Conservation (phyloP, 257 asterid genomes). For the Solanum gracilifrons region DNA sequence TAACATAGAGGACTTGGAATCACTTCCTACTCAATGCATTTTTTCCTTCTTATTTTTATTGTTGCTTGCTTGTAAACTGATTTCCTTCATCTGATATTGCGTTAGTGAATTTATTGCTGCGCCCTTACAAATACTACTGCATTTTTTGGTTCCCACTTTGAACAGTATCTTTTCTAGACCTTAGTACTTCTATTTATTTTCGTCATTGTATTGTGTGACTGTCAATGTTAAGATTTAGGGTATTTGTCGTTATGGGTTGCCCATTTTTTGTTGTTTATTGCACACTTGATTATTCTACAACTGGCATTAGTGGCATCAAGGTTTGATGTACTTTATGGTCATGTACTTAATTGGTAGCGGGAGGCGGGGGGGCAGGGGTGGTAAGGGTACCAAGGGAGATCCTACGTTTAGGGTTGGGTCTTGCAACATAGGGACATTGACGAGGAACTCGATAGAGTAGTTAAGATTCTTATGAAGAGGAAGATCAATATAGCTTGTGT, state of each 20-base stretch:
- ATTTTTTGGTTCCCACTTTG: neutral
- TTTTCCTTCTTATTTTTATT: neutral
- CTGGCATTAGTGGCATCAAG: neutral
- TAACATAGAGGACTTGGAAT: neutral
- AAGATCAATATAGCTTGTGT: neutral
- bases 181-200: neutral
- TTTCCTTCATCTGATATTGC: neutral
- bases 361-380: neutral
- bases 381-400: neutral
- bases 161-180: neutral
- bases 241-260: neutral
- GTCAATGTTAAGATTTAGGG: neutral
- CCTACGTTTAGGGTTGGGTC: neutral
- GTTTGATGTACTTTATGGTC: neutral
- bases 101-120: neutral
- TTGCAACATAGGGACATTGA: neutral
- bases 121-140: neutral
- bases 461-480: neutral
- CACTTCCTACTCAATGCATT: too few species aligned
- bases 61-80: neutral
- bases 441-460: neutral
- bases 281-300: neutral
- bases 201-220: neutral
- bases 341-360: neutral
- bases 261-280: neutral